Percentiles rank a stretch among this genome's conserved stretches.
Conservation (phyloP, 371 early-diverging fungal genomes). For the Mortierella sp. region DNA sequence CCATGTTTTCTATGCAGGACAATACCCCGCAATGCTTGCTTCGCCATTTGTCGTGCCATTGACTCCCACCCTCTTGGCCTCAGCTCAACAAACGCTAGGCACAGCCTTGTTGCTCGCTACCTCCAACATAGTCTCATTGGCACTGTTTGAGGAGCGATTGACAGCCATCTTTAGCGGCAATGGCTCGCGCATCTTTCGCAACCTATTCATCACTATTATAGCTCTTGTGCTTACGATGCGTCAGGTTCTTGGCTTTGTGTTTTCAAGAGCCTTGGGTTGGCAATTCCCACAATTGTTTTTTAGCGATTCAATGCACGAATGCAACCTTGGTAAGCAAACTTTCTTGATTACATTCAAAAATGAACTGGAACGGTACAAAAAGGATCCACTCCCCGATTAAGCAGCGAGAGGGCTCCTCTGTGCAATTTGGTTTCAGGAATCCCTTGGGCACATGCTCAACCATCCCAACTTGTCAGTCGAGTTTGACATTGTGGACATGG, state of each 20-base stretch:
- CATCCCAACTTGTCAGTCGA: slow-evolving; percentile 27
- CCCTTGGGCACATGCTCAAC: slow-evolving; percentile 28
- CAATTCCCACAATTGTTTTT: slow-evolving; percentile 70
- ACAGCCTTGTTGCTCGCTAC: slow-evolving; percentile 18
- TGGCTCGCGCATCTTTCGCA: slow-evolving; percentile 39
- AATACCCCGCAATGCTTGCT: slow-evolving; percentile 19
- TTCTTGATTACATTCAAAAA: not conserved
- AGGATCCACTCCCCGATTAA: not conserved
- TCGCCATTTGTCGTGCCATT: slow-evolving; percentile 46
- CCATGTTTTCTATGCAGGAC: slow-evolving; percentile 23
- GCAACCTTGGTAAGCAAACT: slow-evolving; percentile 65
- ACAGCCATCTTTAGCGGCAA: slow-evolving; percentile 20
- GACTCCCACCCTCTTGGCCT: slow-evolving; percentile 15
- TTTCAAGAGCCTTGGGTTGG: slow-evolving; percentile 69
- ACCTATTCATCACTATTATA: slow-evolving; percentile 21
- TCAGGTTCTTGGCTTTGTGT: slow-evolving; percentile 63
- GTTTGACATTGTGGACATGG: slow-evolving; percentile 28
- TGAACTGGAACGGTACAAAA: not conserved
- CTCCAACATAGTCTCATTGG: slow-evolving; percentile 29
- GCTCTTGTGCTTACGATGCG: slow-evolving; percentile 56
- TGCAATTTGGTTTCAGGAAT: slow-evolving; percentile 11
- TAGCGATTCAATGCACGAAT: slow-evolving; percentile 70
- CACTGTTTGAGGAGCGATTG: slow-evolving; percentile 48
- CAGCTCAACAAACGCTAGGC: slow-evolving; percentile 20
- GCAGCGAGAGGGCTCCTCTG: not conserved